A percentile compares a stretch with the other conserved stretches of the same genome.
Conservation (phyloP, 108 stramenopile species). For the Cyclostephanos invisitatus region DNA sequence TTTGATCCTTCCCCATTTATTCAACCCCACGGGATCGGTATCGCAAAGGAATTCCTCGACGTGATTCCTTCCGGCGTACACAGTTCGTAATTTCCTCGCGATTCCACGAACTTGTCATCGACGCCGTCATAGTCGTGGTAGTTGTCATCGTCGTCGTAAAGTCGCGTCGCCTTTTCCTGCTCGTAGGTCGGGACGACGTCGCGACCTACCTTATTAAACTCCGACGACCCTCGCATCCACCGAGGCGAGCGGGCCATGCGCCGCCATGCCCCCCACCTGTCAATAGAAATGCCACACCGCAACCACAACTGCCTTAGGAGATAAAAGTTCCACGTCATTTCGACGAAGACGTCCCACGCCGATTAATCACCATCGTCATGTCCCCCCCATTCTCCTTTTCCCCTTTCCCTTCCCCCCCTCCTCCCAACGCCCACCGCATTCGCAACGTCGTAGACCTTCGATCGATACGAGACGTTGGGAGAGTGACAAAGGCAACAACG, state of each 20-base stretch:
- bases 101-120: background rate
- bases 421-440: too few relatives aligned
- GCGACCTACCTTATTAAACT: too few relatives aligned
- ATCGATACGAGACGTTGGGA: slow-evolving; percentile 57
- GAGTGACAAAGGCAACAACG: slow-evolving; percentile 50
- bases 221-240: too few relatives aligned
- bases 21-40: slow-evolving; percentile 6
- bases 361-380: too few relatives aligned
- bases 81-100: too few relatives aligned
- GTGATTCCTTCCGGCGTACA: too few relatives aligned
- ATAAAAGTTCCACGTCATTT: slow-evolving; percentile 35
- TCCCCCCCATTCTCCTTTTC: too few relatives aligned
- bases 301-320: slow-evolving; percentile 23
- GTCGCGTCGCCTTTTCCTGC: background rate
- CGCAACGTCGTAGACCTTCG: slow-evolving; percentile 52
- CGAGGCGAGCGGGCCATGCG: background rate
- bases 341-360: slow-evolving; percentile 35
- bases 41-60: slow-evolving; percentile 31
- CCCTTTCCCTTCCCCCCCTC: too few relatives aligned
- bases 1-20: slow-evolving; percentile 12
- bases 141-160: background rate
- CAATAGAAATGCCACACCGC: background rate
- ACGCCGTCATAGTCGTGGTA: background rate
- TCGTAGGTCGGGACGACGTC: too few relatives aligned
- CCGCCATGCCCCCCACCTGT: slow-evolving; percentile 5